Percentiles rank a stretch among this genome's conserved stretches.
Conservation (phyloP, 768 basidiomycete genomes). For the Sporobolomyces roseus region DNA sequence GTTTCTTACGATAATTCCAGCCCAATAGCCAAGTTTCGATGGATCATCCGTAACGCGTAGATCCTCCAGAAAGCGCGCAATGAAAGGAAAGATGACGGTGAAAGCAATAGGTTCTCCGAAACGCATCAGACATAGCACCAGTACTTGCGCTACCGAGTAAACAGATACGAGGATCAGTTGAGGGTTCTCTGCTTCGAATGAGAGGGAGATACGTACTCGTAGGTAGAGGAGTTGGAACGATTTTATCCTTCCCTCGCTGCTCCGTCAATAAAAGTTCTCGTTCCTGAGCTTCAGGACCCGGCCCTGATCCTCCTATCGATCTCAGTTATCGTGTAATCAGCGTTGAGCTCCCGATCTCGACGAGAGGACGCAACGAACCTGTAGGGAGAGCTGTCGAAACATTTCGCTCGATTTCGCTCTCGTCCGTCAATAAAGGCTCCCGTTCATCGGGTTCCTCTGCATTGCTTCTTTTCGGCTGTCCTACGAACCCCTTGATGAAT, state of each 20-base stretch:
- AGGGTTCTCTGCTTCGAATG: neutral
- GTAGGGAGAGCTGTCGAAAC: no score
- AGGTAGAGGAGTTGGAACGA: slow-evolving; percentile 10
- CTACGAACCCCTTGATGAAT: neutral
- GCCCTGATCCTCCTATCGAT: no score
- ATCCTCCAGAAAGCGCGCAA: slow-evolving; percentile 26
- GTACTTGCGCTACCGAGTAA: slow-evolving; percentile 18
- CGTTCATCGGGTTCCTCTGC: neutral
- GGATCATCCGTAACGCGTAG: slow-evolving; percentile 28
- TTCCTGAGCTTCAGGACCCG: neutral
- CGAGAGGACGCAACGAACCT: no score
- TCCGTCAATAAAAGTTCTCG: neutral
- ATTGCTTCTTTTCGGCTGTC: neutral
- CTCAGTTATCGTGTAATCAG: no score
- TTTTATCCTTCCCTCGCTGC: neutral
- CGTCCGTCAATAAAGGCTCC: neutral
- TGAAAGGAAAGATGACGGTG: slow-evolving; percentile 38
- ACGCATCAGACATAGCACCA: slow-evolving; percentile 36
- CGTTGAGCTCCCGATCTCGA: no score
- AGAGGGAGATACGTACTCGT: slow-evolving; percentile 1
- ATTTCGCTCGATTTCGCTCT: neutral
- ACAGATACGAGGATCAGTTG: neutral
- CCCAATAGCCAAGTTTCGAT: slow-evolving; percentile 20
- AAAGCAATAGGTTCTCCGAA: slow-evolving; percentile 31
- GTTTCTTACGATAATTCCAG: slow-evolving; percentile 24